Base-by-base conservation (phyloP, 345 rosid genomes). In the Raphanus raphanistrum region DNA sequence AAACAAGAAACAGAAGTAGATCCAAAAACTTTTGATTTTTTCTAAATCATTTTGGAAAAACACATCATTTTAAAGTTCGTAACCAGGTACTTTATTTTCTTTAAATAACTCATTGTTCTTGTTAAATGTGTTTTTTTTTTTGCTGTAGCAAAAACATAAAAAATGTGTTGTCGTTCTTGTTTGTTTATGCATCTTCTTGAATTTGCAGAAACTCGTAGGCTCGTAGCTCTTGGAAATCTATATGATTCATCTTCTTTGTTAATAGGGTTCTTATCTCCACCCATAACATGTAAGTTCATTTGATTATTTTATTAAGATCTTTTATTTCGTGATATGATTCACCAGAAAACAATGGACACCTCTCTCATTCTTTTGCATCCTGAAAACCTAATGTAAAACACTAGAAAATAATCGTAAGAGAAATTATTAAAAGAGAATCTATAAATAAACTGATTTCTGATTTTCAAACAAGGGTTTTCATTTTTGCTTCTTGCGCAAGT, bases 241-340 rank as follows among this genome's bases (percentile, higher is more conserved):
- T 67, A 73, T 35, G 77, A 67, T 32, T 67, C 58, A 2, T 1
- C 48, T 72, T 66, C 26, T 59, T 72, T 66, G 70, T 66, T 50
- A 62, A 73, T 35, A 68, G 61, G 78, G 74, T 48, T 79, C 21
- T 67, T 11, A 73, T 73, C 66, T 35, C 16, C 70, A 35, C 71
- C 50, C n/a, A 63, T 25, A 35, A 79, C 61, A 79, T 79, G 82
- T 79, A 68, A 79, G 82, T 73, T 52, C 60, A 35, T 63, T 68
- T 33, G 11, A 0, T 58, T 0, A 1, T 38, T 21, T 33, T 60
- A 43, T 48, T 10, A 15, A 16, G 11, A 26, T 17, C 48, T n/a
- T 60, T 48, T 63, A 11, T 63, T 71, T 55, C 6, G 15, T 8
- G n/a, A n/a, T 71, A 65, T 26, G 33, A 41, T 77, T 70, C 71